phyloP scores from a whole-genome alignment of 2,329 filamentous ascomycete species.

The Exserohilum turcica region DNA sequence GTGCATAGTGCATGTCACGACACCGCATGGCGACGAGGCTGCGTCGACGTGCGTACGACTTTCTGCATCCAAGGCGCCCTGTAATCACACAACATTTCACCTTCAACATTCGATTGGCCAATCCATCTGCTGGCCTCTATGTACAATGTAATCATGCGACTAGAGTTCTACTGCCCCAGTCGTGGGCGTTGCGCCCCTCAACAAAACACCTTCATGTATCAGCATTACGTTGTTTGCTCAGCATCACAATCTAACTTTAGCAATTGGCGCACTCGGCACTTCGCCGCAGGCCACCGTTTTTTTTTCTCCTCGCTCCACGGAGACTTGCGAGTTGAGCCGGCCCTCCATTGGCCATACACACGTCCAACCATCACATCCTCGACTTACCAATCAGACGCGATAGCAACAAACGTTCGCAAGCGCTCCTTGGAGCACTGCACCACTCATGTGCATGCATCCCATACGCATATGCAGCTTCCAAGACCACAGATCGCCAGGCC shows the following conservation, averaged over 20 bases:
- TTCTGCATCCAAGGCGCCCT: neutral
- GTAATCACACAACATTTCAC: neutral
- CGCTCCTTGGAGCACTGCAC: neutral
- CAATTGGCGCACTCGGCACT: neutral
- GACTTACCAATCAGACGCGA: neutral
- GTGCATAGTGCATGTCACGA: neutral
- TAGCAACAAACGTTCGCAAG: neutral
- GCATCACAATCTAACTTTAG: neutral
- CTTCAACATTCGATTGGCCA: neutral
- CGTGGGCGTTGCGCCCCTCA: neutral
- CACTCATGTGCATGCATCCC: neutral
- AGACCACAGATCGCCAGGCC: neutral
- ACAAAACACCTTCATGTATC: neutral
- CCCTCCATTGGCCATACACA: neutral
- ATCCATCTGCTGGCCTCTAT: neutral
- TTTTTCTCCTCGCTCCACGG: neutral
- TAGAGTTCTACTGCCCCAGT: neutral
- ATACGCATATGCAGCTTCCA: neutral
- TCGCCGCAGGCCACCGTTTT: neutral
- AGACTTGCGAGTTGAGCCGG: neutral
- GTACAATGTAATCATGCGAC: neutral
- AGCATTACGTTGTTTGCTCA: neutral
- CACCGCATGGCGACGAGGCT: neutral
- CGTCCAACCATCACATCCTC: neutral
- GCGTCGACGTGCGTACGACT: constrained; percentile 1